phyloP scores from a whole-genome alignment of 805 yeast species.

The Kazachstania bromeliacearum region DNA sequence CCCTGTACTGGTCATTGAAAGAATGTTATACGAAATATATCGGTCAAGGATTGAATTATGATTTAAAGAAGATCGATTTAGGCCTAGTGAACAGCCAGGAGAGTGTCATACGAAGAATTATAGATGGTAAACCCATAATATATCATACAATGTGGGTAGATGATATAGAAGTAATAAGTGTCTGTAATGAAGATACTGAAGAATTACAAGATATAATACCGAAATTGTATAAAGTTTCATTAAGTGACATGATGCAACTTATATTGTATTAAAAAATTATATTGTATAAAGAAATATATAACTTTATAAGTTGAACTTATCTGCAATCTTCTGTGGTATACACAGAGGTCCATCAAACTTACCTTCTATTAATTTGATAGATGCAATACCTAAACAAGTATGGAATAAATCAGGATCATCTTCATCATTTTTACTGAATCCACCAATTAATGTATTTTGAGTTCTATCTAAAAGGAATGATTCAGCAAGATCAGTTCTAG shows the following conservation, averaged over 20 bases:
- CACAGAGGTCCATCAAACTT: slow-evolving; percentile 24
- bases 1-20: slow-evolving; percentile 69
- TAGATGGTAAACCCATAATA: slow-evolving; percentile 7
- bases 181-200: slow-evolving; percentile 4
- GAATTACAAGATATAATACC: background rate
- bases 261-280: background rate
- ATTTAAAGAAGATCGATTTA: slow-evolving; percentile 26
- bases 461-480: slow-evolving; percentile 44
- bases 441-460: slow-evolving; percentile 61
- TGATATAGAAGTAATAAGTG: slow-evolving; percentile 12
- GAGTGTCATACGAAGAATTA: slow-evolving; percentile 1
- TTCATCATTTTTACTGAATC: slow-evolving; percentile 59
- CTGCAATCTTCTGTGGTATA: slow-evolving; percentile 14
- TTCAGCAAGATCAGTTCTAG: slow-evolving; percentile 22
- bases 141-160: slow-evolving; percentile 21
- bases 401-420: slow-evolving; percentile 67
- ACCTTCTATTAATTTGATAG: slow-evolving; percentile 34
- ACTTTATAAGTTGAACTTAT: slow-evolving; percentile 1
- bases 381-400: slow-evolving; percentile 51
- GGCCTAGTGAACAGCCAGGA: slow-evolving; percentile 4
- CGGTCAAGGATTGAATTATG: slow-evolving; percentile 49
- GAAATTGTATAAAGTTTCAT: background rate
- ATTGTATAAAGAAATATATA: too few relatives aligned
- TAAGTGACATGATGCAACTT: too few relatives aligned
- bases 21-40: slow-evolving; percentile 62